Base-by-base conservation (phyloP, 208 protist genomes). In the Trypanosoma mega region DNA sequence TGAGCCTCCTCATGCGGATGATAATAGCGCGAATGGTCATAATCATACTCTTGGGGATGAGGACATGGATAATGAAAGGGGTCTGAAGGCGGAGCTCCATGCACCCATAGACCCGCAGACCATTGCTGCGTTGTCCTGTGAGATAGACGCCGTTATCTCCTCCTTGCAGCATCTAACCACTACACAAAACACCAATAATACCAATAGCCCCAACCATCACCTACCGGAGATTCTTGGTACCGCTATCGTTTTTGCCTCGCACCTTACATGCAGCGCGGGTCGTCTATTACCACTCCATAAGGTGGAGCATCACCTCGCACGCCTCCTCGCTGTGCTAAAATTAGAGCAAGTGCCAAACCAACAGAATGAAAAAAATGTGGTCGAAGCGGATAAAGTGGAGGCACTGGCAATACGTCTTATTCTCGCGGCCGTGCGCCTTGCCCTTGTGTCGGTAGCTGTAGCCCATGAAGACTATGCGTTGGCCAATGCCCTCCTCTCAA, bases 381-480 rank as follows among this genome's bases (percentile, higher is more conserved):
- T 3, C 3, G 27, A 48, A 1, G 27, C 21, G 9, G n/a, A n/a
- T n/a, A n/a, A n/a, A n/a, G n/a, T 57, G 5, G n/a, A 30, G 23
- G 51, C 45, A 2, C 36, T 51, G 36, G 46, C 2, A 8, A 27
- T 36, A 34, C 51, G 60, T 46, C 51, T 68, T 30, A 53, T 63
- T 0, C 47, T 68, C 14, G 33, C 58, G 16, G 36, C 60, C 4
- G 16, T 63, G 27, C 43, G 61, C 34, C 46, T 68, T 24, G 50
- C 39, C 20, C 46, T 74, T 26, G 27, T 62, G 2, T 63, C 47
- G 1, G 36, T 78, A 11, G 67, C 68, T 1, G 9, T 65, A 3
- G 30, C 47, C 5, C 73, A 70, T 14, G 34, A 48, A 5, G 62
- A 85, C 62, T 74, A 76, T 31, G 63, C 74, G 6, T 49, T 85